Base-by-base conservation (phyloP, 2,329 filamentous ascomycete species). In the Ophiostoma angusticollis region DNA sequence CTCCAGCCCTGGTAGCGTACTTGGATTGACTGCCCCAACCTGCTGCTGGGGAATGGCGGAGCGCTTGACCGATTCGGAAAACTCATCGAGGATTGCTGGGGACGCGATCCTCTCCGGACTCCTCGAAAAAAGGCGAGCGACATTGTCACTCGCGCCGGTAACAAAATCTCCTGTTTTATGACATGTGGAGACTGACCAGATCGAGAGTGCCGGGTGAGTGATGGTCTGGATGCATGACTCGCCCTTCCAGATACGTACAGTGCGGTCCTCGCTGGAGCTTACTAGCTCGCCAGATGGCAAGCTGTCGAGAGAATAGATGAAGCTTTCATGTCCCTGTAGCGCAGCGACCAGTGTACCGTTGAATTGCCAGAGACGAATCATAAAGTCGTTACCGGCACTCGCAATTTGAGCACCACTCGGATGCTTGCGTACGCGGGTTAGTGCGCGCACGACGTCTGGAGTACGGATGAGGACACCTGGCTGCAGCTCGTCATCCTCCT, bases 151-250 rank as follows among this genome's bases (percentile, higher is more conserved):
- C 21, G 89, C 80, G 23, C 89, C 91, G 3, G 84, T 84, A n/a
- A 85, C 84, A 44, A 98, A 89, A 52, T 98, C 93, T 17, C 91
- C 89, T 34, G 74, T 93, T 45, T 84, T 76, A 1, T 69, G 54
- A 53, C 84, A 91, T 9, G 74, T 82, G n/a, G 86, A 83, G 14
- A 98, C 85, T 12, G 76, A 70, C 91, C 91, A 98, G 5, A 98
- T 87, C 0, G 89, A 96, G 40, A 96, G 93, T 9, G 91, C 91
- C 9, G 91, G 91, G 52, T 95, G 86, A 1, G 89, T 95, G 47
- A 98, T 96, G 28, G 89, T 95, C 59, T 98, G 91, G 32, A 94
- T 63, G 55, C 89, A 96, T 41, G 86, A 70, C 12, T 66, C 72
- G 31, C 80, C 83, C 49, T 73, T 79, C 91, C 93, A 98, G 54